Conservation (phyloP, 768 basidiomycete species). For the Tricholoma sp. region DNA sequence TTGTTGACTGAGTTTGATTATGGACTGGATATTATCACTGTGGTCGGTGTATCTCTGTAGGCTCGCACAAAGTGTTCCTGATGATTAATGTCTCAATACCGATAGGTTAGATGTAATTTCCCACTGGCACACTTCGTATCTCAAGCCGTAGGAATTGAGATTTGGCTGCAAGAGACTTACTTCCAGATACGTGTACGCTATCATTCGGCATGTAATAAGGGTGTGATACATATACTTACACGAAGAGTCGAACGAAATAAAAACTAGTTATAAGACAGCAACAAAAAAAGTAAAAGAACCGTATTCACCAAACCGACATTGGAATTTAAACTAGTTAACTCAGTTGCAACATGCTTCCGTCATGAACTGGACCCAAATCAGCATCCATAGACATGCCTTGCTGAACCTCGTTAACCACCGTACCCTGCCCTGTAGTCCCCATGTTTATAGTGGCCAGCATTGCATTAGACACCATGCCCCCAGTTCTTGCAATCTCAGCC, state of each 20-base stretch:
- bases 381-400: slow-evolving; percentile 40
- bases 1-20: neutral
- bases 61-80: too few species aligned
- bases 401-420: slow-evolving; percentile 49
- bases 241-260: neutral
- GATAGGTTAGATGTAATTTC: too few species aligned
- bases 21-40: neutral
- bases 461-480: slow-evolving; percentile 21
- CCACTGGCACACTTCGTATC: too few species aligned
- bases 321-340: slow-evolving; percentile 16
- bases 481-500: slow-evolving; percentile 58
- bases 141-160: too few species aligned
- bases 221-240: neutral
- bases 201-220: neutral
- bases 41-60: too few species aligned
- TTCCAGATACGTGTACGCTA: neutral
- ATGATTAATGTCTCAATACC: too few species aligned
- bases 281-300: neutral
- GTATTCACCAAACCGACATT: neutral
- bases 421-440: slow-evolving; percentile 59
- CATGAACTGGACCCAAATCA: slow-evolving; percentile 48
- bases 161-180: too few species aligned
- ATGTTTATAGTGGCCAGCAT: slow-evolving; percentile 33
- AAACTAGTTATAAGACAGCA: neutral
- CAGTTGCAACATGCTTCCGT: slow-evolving; percentile 51